Evolutionary conservation across 2,329 filamentous ascomycete species (phyloP).

Genomic region (Colletotrichum eleusines): DNA sequence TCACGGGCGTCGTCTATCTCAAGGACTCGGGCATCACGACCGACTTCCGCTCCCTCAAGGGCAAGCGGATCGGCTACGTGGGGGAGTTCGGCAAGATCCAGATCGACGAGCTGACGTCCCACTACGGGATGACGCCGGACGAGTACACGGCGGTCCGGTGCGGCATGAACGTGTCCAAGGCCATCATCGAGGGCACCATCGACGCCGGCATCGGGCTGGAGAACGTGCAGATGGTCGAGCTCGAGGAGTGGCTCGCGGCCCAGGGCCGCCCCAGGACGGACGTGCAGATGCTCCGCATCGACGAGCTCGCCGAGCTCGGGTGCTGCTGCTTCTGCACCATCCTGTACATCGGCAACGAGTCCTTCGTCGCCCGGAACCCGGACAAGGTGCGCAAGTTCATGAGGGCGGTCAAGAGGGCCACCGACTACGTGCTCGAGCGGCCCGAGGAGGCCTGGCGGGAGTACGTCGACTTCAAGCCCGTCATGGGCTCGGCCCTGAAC

Average conservation of each 20-base stretch:
- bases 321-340: slow-evolving; percentile 90
- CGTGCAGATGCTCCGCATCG: slow-evolving; percentile 85
- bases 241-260: slow-evolving; percentile 78
- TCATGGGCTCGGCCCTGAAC: slow-evolving; percentile 76
- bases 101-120: slow-evolving; percentile 82
- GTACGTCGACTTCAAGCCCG: slow-evolving; percentile 79
- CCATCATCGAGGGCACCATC: slow-evolving; percentile 78
- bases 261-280: slow-evolving; percentile 74
- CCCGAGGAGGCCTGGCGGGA: slow-evolving; percentile 74
- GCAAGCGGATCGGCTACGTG: slow-evolving; percentile 83
- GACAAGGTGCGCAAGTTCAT: slow-evolving; percentile 77
- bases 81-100: slow-evolving; percentile 88
- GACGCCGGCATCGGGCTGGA: slow-evolving; percentile 83
- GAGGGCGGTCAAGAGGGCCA: slow-evolving; percentile 79
- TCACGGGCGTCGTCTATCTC: slow-evolving; percentile 83
- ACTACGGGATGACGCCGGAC: slow-evolving; percentile 79
- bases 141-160: slow-evolving; percentile 84
- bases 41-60: slow-evolving; percentile 80
- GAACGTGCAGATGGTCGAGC: slow-evolving; percentile 86
- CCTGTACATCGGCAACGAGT: slow-evolving; percentile 83
- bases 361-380: slow-evolving; percentile 74
- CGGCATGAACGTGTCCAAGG: slow-evolving; percentile 84
- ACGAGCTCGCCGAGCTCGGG: slow-evolving; percentile 81
- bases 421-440: slow-evolving; percentile 75
- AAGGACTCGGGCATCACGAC: slow-evolving; percentile 79